Conservation (phyloP, 768 basidiomycete genomes). For the Kwoniella mangroviensis region DNA sequence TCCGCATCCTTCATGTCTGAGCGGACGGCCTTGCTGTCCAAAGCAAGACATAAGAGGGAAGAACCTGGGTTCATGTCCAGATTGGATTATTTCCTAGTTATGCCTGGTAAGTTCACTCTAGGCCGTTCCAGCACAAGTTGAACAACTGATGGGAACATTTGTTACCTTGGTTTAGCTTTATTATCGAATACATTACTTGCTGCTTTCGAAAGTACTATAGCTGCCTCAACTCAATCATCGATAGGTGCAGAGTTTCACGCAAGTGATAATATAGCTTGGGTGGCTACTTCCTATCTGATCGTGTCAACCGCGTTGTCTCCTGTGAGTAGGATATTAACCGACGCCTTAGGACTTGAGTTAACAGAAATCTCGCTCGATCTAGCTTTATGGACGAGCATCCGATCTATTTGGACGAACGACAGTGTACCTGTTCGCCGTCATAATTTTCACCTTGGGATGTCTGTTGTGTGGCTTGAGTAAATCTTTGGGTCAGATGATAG, state of each 20-base stretch:
- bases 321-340: constrained; percentile 9
- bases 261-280: constrained; percentile 30
- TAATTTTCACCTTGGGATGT: constrained; percentile 30
- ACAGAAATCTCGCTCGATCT: background rate
- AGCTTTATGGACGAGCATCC: constrained; percentile 34
- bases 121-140: background rate
- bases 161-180: constrained; percentile 5
- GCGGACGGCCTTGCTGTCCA: constrained; percentile 17
- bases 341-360: background rate
- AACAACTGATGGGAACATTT: background rate
- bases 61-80: constrained; percentile 21
- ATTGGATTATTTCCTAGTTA: constrained; percentile 21
- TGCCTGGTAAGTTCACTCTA: constrained; percentile 19
- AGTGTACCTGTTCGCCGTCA: constrained; percentile 29
- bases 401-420: constrained; percentile 28
- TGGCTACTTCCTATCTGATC: constrained; percentile 32
- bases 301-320: constrained; percentile 33
- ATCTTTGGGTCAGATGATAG: constrained; percentile 27
- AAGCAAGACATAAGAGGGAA: constrained; percentile 21
- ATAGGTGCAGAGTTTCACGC: constrained; percentile 30
- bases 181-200: constrained; percentile 30
- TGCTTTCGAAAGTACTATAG: constrained; percentile 34
- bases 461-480: constrained; percentile 29
- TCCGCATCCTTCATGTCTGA: constrained; percentile 26
- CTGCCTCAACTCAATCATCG: constrained; percentile 32